Percentiles rank a stretch among this genome's conserved stretches.
Evolutionary conservation across 2,329 filamentous ascomycete species (phyloP).

Genomic region (Cryoendolithus antarcticus): DNA sequence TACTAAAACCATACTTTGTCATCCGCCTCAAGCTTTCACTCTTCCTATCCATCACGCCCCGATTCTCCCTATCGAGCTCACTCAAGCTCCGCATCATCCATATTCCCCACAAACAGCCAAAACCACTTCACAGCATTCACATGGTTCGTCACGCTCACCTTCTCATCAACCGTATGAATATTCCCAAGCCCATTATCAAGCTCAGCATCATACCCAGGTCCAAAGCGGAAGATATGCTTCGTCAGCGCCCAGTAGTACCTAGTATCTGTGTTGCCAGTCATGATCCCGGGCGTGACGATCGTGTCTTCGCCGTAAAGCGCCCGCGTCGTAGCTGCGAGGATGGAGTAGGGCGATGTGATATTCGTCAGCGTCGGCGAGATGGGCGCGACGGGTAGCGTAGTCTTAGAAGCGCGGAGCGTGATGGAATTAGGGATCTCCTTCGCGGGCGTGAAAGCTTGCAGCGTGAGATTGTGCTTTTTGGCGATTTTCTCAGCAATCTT

Average conservation of each 20-base stretch:
- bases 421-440: constrained; percentile 22
- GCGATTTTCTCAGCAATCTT: constrained; percentile 36
- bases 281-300: constrained; percentile 23
- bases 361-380: constrained; percentile 25
- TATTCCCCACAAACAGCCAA: constrained; percentile 30
- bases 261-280: constrained; percentile 26
- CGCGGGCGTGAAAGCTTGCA: constrained; percentile 37
- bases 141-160: constrained; percentile 27
- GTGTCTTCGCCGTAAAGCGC: constrained; percentile 32
- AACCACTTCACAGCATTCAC: constrained; percentile 34
- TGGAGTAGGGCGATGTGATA: constrained; percentile 16
- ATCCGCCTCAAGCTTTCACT: too few species aligned
- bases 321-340: constrained; percentile 32
- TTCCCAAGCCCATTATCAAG: constrained; percentile 18
- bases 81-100: constrained; percentile 30
- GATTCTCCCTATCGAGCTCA: too few species aligned
- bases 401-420: constrained; percentile 15
- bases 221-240: constrained; percentile 26
- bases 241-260: constrained; percentile 24
- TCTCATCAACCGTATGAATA: constrained; percentile 24
- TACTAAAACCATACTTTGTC: too few species aligned
- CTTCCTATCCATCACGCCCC: too few species aligned
- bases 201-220: constrained; percentile 21
- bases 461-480: constrained; percentile 35
- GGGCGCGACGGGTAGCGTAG: constrained; percentile 21